A percentile compares a stretch with the other conserved stretches of the same genome.
These are phyloP conservation scores for Tetrahymena malaccensis DNA, from an alignment of 73 alveolate species.

Conservation along the genomic window DNA sequence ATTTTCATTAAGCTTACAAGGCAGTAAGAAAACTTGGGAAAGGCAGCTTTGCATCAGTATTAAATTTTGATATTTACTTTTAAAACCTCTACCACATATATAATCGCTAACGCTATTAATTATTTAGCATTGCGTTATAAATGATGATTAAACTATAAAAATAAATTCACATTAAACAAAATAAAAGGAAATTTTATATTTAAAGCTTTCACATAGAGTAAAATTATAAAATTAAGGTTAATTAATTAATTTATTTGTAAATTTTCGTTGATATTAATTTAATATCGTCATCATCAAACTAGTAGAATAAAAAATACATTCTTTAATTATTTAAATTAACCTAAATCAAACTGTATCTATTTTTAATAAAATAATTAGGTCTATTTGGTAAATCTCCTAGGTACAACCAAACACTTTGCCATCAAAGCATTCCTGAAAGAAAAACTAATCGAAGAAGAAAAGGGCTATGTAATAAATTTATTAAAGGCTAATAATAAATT, in stretches of 20 bases:
- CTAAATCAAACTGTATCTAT: not conserved
- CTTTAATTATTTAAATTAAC: too few species aligned
- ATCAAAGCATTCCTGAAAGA: not conserved
- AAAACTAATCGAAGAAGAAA: not conserved
- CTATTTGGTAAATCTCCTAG: not conserved
- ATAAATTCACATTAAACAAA: too few species aligned
- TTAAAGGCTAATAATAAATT: too few species aligned
- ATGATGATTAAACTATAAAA: too few species aligned
- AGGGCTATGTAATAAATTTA: not conserved
- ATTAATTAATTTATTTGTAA: too few species aligned
- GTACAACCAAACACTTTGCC: not conserved
- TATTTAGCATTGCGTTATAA: too few species aligned
- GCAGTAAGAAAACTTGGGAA: not conserved
- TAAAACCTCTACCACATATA: not conserved
- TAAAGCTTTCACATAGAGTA: too few species aligned
- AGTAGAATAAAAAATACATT: too few species aligned
- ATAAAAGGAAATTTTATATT: too few species aligned
- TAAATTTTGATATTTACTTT: not conserved
- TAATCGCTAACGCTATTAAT: not conserved
- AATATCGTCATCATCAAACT: too few species aligned
- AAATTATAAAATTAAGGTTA: too few species aligned
- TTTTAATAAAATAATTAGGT: not conserved
- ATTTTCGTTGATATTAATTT: too few species aligned
- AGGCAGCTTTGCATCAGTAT: not conserved
- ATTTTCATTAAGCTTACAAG: not conserved